Percentiles rank a stretch among this genome's conserved stretches.
Evolutionary conservation across 2,329 filamentous ascomycete species (phyloP).

Genomic region (Ophiosphaerella herpotricha): DNA sequence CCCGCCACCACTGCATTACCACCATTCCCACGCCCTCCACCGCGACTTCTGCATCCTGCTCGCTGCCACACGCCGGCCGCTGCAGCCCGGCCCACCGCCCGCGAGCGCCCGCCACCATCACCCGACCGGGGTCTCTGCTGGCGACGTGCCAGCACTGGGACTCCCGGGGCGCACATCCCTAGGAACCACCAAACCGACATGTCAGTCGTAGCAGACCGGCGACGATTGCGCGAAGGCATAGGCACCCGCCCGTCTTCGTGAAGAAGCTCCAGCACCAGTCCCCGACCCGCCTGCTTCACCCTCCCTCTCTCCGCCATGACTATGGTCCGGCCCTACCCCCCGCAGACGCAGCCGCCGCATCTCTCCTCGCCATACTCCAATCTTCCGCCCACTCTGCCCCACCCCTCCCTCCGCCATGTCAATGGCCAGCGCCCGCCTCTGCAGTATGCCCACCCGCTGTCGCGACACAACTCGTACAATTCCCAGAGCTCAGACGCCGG

Average conservation of each 20-base stretch:
- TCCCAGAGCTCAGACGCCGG: slow-evolving; percentile 31
- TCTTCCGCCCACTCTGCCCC: slow-evolving; percentile 27
- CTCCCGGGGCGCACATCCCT: slow-evolving; percentile 17
- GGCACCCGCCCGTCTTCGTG: slow-evolving; percentile 48
- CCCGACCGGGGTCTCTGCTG: slow-evolving; percentile 37
- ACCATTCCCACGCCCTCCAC: no score
- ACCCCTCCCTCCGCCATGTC: slow-evolving; percentile 34
- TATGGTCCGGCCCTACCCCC: slow-evolving; percentile 45
- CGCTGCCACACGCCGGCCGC: neutral
- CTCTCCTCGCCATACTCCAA: slow-evolving; percentile 31
- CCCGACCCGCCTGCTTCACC: no score
- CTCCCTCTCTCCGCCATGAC: slow-evolving; percentile 35
- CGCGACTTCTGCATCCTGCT: neutral
- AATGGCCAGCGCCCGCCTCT: slow-evolving; percentile 33
- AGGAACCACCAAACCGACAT: slow-evolving; percentile 37
- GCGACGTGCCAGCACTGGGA: slow-evolving; percentile 24
- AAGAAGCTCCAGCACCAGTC: slow-evolving; percentile 9
- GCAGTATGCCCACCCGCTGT: slow-evolving; percentile 48
- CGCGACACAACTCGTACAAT: slow-evolving; percentile 44
- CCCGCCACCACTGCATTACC: slow-evolving; percentile 10
- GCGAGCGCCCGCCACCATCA: slow-evolving; percentile 6
- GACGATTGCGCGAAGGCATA: slow-evolving; percentile 51
- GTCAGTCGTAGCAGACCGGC: slow-evolving; percentile 43
- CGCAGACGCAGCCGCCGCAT: slow-evolving; percentile 37
- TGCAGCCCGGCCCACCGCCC: slow-evolving; percentile 6